Evolutionary conservation across 1,284 basidiomycete species (phyloP), one percentile per base, ranked within the genome.

Genomic region (Pisolithus thermaeus): DNA sequence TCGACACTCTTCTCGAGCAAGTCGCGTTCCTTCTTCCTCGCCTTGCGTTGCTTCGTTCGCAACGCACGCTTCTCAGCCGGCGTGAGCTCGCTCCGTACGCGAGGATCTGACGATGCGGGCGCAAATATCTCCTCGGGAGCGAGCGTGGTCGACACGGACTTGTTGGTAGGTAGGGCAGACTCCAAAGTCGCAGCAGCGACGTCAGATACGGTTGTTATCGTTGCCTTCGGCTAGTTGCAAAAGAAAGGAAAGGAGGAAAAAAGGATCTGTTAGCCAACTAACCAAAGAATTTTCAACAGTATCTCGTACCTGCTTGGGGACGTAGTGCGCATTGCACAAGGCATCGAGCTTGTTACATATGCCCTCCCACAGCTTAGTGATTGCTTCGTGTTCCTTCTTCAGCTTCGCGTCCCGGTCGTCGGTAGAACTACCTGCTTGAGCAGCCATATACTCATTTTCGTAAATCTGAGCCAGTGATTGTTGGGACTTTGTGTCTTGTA

Each of bases 381-480:
- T 84, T 66, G 91, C 92, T 16, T 87, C 81, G 65, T 97, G 96
- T 68, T 97, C 92, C 65, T 91, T 88, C 61, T 79, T 76, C 27
- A 99, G 75, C 69, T 92, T 95, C 23, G 86, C 91, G 60, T 99
- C 95, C 1, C 92, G 78, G 59, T 93, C 90, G 58, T 94, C 88
- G 3, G 73, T 72, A 9, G 72, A 66, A 1, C 74, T 67, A 18
- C 77, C 82, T n/a, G 70, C 71, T 58, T 79, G 78, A 20, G 80
- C 78, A 2, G 83, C 81, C 46, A 85, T 76, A 69, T 90, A 99
- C 58, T 97, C 94, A 57, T 91, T 87, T 67, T 97, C 97, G 70
- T 99, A 99, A 53, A 98, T 91, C 71, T 99, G 91, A 7, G 94
- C 94, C 35, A 99, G 80, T 0, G 90, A 94, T 68, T 94, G 89